Evolutionary conservation across 371 early-diverging fungal genomes (phyloP), one percentile per base, ranked within the genome.

Genomic region (Capniomyces stellatus): DNA sequence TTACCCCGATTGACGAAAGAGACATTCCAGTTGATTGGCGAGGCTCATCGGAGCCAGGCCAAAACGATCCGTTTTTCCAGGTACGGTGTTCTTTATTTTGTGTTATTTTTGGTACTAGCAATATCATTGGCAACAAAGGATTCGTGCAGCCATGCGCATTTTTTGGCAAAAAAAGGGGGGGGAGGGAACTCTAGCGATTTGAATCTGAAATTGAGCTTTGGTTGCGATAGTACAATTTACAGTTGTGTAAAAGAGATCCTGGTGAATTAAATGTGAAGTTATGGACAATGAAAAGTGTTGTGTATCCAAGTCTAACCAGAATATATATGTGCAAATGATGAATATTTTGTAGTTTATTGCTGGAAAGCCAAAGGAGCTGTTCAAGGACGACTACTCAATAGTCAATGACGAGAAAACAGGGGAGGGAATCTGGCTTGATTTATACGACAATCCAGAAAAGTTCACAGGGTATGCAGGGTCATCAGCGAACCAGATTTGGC

Each of bases 381-480:
- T 54, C 1, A 59, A 58, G 44, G 77, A 82, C 56, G 95, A 94
- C 61, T 94, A 89, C 62, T 89, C 92, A 60, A 60, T 85, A 0
- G 71, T 89, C n/a, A 87, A 89, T 54, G 89, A 92, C 64, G 85
- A 87, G 57, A 54, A 63, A 1, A 79, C 77, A 28, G 57, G 65
- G 30, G 90, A 87, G 19, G 85, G 87, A 29, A 77, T 79, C 29
- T 94, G 85, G 70, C 82, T 95, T 6, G 85, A 98, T 60, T 72
- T 98, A 23, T 59, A 78, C 0, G 78, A 81, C 25, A 96, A 96
- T 58, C 94, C 94, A 10, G 98, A 98, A 64, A 78, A 93, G 18
- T 98, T 87, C 64, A 96, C 98, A 0, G 98, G 94, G 2, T 97
- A 92, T 61, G 76, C 86, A 1, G 98, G 98, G 29, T 76, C 78